phyloP scores from a whole-genome alignment of 768 basidiomycete species.

The Filobasidium floriforme region DNA sequence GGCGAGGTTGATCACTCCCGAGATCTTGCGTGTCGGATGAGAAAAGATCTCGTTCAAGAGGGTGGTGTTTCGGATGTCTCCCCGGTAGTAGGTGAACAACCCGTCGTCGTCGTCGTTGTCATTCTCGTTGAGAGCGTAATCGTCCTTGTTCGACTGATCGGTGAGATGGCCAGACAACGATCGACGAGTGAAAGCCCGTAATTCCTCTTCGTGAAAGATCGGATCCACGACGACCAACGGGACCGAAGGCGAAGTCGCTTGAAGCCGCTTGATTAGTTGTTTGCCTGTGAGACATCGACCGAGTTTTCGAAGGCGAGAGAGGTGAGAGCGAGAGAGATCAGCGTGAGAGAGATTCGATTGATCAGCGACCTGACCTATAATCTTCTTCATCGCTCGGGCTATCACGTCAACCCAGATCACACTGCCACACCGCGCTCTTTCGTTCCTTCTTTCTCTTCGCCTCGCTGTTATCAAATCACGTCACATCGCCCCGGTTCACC shows the following conservation, averaged over 20 bases:
- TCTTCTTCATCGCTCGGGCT: too few species aligned
- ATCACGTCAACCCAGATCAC: background rate
- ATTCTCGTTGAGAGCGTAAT: background rate
- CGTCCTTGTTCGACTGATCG: too few species aligned
- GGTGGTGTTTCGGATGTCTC: background rate
- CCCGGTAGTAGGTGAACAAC: background rate
- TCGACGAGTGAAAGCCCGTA: background rate
- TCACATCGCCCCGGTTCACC: too few species aligned
- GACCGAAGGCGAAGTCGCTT: background rate
- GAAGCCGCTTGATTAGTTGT: background rate
- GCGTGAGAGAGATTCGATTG: too few species aligned
- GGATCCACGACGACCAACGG: background rate
- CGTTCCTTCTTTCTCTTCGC: background rate
- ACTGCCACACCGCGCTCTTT: background rate
- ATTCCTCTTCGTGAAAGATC: background rate
- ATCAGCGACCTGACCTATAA: too few species aligned
- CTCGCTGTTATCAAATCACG: background rate
- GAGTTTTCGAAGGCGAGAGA: too few species aligned
- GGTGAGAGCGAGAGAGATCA: too few species aligned
- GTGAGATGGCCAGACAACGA: too few species aligned
- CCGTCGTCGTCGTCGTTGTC: background rate
- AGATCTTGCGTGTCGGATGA: slow-evolving; percentile 28
- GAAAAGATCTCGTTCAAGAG: background rate
- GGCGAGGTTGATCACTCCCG: slow-evolving; percentile 33
- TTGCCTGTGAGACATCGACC: background rate